Conservation (phyloP, 1,284 basidiomycete species). For the Erythrobasidium hasegawianum region DNA sequence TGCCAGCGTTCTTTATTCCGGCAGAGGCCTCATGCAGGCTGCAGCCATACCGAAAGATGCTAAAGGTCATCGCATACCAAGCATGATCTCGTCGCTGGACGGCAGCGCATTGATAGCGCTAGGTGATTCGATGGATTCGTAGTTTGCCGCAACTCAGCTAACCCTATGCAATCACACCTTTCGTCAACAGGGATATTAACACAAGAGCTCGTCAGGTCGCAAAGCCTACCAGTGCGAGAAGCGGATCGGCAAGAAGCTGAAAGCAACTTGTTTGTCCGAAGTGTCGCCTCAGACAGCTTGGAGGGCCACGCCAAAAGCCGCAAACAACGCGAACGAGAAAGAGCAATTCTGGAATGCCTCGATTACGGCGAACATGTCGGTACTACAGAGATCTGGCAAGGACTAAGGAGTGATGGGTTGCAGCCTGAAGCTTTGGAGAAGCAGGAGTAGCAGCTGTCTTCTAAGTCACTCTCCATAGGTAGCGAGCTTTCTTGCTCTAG, state of each 20-base stretch:
- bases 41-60: slow-evolving; percentile 10
- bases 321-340: too few relatives aligned
- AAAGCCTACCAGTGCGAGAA: neutral
- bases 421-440: too few relatives aligned
- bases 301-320: too few relatives aligned
- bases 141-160: neutral
- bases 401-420: too few relatives aligned
- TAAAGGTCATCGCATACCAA: slow-evolving; percentile 10
- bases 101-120: slow-evolving; percentile 38
- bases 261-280: neutral
- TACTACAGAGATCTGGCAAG: too few relatives aligned
- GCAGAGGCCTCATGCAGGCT: slow-evolving; percentile 26
- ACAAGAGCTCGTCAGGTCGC: slow-evolving; percentile 33
- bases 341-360: too few relatives aligned
- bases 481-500: too few relatives aligned
- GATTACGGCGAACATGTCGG: too few relatives aligned
- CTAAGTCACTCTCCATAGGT: too few relatives aligned
- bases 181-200: slow-evolving; percentile 36
- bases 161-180: neutral
- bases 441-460: too few relatives aligned
- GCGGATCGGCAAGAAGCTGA: neutral
- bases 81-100: slow-evolving; percentile 37
- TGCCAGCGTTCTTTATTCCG: slow-evolving; percentile 15
- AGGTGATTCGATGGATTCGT: slow-evolving; percentile 25
- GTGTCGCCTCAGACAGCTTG: neutral